Conservation (phyloP, 2,329 filamentous ascomycete species). For the Diplodia sapinea region DNA sequence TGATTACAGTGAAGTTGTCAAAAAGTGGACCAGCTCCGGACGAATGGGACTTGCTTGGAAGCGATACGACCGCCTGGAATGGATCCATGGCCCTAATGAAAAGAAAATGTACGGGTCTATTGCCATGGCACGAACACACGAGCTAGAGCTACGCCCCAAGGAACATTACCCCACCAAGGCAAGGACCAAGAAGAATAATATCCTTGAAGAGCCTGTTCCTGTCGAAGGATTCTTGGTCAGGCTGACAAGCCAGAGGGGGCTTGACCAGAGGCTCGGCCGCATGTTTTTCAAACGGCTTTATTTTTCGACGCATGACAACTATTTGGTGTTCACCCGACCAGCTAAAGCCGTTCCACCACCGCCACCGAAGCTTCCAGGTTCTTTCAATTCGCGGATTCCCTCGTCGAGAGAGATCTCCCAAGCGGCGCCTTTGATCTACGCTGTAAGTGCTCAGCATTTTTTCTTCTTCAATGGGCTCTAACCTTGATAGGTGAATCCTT, state of each 20-base stretch:
- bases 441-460: conserved; percentile 39
- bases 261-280: conserved; percentile 62
- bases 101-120: conserved; percentile 72
- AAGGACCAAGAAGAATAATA: conserved; percentile 39
- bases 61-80: conserved; percentile 71
- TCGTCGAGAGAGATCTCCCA: conserved; percentile 60
- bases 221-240: conserved; percentile 71
- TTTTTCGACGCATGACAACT: conserved; percentile 68
- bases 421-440: conserved; percentile 65
- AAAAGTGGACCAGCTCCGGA: conserved; percentile 63
- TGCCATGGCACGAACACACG: conserved; percentile 69
- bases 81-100: conserved; percentile 69
- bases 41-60: conserved; percentile 72
- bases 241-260: conserved; percentile 67
- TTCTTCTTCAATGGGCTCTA: not conserved
- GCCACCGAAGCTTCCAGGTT: conserved; percentile 59
- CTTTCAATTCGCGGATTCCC: conserved; percentile 56
- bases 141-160: conserved; percentile 69
- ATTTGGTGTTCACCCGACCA: conserved; percentile 66
- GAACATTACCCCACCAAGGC: conserved; percentile 65
- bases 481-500: conserved; percentile 58
- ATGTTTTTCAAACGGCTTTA: conserved; percentile 71
- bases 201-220: conserved; percentile 64
- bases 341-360: conserved; percentile 63
- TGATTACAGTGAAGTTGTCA: conserved; percentile 66